Evolutionary conservation across 345 rosid species (phyloP).

Genomic region (Arabidopsis suecica): DNA sequence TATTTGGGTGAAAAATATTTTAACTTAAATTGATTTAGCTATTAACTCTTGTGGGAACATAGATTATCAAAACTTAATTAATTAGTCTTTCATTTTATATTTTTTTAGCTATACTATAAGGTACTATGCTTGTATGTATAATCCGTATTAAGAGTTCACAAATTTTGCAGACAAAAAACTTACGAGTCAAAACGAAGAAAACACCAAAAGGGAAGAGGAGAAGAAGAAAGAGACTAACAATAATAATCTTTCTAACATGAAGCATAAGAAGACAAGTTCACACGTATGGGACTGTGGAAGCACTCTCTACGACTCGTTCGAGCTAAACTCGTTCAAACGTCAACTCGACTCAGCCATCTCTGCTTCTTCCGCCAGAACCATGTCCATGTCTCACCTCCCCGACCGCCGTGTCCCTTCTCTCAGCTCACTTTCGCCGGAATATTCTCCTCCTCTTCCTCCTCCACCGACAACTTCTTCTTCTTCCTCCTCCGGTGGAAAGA

Average conservation of each 20-base stretch:
- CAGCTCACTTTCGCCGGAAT: slow-evolving; percentile 20
- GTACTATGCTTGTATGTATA: neutral
- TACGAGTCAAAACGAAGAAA: slow-evolving; percentile 9
- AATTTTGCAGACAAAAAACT: slow-evolving; percentile 13
- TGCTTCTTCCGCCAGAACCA: slow-evolving; percentile 53
- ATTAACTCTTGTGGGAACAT: neutral
- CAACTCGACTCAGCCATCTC: slow-evolving; percentile 82
- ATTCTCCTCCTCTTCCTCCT: slow-evolving; percentile 41
- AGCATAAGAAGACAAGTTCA: slow-evolving; percentile 46
- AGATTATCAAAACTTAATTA: neutral
- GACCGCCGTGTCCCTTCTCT: slow-evolving; percentile 40
- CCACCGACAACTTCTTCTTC: slow-evolving; percentile 12
- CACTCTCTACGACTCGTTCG: slow-evolving; percentile 84
- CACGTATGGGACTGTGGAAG: slow-evolving; percentile 90
- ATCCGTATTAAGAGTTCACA: neutral
- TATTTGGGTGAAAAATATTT: neutral
- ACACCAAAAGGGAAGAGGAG: slow-evolving; percentile 31
- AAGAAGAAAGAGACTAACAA: slow-evolving; percentile 14
- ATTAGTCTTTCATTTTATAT: neutral
- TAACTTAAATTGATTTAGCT: no score
- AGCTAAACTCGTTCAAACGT: slow-evolving; percentile 77
- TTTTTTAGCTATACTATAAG: no score
- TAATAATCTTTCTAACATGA: slow-evolving; percentile 5
- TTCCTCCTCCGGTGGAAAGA: slow-evolving; percentile 48
- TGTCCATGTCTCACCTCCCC: slow-evolving; percentile 69